These are phyloP conservation scores for Aspergillus spinulosporus DNA, from an alignment of 2,329 filamentous ascomycete species.

Conservation along the genomic window DNA sequence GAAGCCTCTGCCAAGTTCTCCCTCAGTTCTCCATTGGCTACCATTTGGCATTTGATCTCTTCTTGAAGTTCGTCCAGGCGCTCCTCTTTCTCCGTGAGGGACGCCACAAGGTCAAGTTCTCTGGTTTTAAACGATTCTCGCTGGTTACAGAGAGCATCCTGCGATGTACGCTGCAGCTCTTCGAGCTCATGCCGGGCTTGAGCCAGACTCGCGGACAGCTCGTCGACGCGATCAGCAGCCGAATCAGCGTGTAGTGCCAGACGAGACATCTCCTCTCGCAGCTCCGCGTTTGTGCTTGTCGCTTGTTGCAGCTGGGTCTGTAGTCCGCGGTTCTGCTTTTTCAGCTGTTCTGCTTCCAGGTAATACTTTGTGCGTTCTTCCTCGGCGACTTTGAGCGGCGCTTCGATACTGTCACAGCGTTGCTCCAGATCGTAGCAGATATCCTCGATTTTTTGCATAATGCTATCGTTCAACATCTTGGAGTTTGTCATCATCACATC, in stretches of 20 bases:
- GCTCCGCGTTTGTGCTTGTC: constrained; percentile 35
- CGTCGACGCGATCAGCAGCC: constrained; percentile 40
- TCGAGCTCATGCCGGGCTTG: constrained; percentile 40
- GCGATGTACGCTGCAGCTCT: constrained; percentile 35
- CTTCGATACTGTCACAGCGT: constrained; percentile 57
- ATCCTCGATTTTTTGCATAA: constrained; percentile 53
- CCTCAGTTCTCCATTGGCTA: constrained; percentile 24
- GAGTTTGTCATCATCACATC: constrained; percentile 47
- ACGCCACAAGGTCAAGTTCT: constrained; percentile 47
- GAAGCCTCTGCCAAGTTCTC: constrained; percentile 25
- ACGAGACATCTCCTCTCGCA: constrained; percentile 45
- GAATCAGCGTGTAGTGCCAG: constrained; percentile 39
- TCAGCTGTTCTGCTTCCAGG: constrained; percentile 38
- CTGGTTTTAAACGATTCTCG: constrained; percentile 34
- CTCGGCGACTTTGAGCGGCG: constrained; percentile 50
- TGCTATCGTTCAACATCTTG: constrained; percentile 46
- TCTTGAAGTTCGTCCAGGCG: constrained; percentile 45
- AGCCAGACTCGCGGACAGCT: constrained; percentile 36
- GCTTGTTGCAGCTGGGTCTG: constrained; percentile 40
- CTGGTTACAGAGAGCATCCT: constrained; percentile 29
- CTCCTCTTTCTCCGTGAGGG: constrained; percentile 48
- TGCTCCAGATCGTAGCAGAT: constrained; percentile 58
- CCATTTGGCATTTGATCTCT: constrained; percentile 29
- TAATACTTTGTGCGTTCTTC: constrained; percentile 37
- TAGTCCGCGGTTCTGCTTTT: constrained; percentile 37